Evolutionary conservation across 164 flowering plant species (phyloP), one percentile per base, ranked within the genome.

Genomic region (Piper longum): DNA sequence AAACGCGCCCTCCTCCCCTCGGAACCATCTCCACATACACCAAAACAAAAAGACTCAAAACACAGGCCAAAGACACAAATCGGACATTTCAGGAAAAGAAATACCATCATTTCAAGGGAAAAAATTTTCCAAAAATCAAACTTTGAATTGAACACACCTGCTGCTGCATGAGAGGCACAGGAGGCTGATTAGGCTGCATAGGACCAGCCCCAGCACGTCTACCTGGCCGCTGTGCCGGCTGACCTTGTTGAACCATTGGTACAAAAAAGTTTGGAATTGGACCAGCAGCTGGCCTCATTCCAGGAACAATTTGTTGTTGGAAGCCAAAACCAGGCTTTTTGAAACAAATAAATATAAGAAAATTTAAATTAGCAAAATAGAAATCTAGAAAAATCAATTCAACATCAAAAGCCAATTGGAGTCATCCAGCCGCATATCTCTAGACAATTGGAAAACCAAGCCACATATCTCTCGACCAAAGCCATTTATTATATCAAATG

Each of bases 231-330:
- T 83, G 91, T 4, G 81, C 85, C 48, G 79, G 87, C 77, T 82
- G 91, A 36, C 91, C 87, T 57, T 80, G 91, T 69, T 78, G 92
- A 6, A 79, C 88, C 78, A 88, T 36, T 26, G 92, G 90, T 62
- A 86, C 67, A 51, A 78, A 81, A 71, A 82, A 85, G 61, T 86
- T 86, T 44, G 88, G 85, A 80, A 86, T 70, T 4, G 84, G 86
- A n/a, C 81, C 79, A 5, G 83, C 90, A 54, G 80, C 86, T 61
- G 92, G 96, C 77, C 96, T 83, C 90, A 86, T 86, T 44, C 88
- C 92, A 57, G 90, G 87, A 66, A 88, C 83, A 56, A 86, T 79
- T 69, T 88, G 96, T 75, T 84, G 96, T 74, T 86, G 96, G 70
- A 82, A 88, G 54, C 92, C 96, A 76, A 78, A 86, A 57, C 88